Percentiles rank a stretch among this genome's conserved stretches.
Conservation (phyloP, 768 basidiomycete species). For the Thelephora aurantiotincta region DNA sequence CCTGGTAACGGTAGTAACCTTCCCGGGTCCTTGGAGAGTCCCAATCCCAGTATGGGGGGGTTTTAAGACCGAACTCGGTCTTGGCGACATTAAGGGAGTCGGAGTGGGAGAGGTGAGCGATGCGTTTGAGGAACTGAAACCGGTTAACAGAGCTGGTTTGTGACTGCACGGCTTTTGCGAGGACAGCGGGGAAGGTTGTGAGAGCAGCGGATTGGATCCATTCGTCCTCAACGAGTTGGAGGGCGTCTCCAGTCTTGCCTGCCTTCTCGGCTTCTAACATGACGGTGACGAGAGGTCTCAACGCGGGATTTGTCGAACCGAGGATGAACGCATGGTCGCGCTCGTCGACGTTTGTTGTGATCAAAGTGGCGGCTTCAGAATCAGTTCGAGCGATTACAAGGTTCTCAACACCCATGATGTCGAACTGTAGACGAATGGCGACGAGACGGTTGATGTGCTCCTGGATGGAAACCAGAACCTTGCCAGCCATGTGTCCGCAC, state of each 20-base stretch:
- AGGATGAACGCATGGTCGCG: conserved; percentile 98
- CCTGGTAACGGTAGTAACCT: conserved; percentile 95
- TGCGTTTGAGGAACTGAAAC: conserved; percentile 43
- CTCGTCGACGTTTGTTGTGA: conserved; percentile 91
- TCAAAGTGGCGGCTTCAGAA: conserved; percentile 93
- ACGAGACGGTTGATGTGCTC: conserved; percentile 98
- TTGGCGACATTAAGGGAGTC: conserved; percentile 65
- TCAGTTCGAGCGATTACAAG: conserved; percentile 90
- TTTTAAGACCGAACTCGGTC: conserved; percentile 60
- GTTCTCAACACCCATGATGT: conserved; percentile 97
- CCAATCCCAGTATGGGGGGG: conserved; percentile 87
- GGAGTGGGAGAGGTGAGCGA: conserved; percentile 54
- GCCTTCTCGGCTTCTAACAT: conserved; percentile 78
- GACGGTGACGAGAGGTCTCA: conserved; percentile 57
- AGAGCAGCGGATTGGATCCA: conserved; percentile 76
- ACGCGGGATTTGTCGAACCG: conserved; percentile 66
- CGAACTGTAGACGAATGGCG: conserved; percentile 93
- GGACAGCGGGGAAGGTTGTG: conserved; percentile 58
- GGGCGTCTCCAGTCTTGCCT: conserved; percentile 64
- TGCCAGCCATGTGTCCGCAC: conserved; percentile 87
- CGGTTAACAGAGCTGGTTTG: conserved; percentile 34
- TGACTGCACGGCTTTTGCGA: conserved; percentile 52
- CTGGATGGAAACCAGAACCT: conserved; percentile 91
- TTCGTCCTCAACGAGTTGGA: conserved; percentile 81
- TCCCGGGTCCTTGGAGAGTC: conserved; percentile 88